A percentile compares a stretch with the other conserved stretches of the same genome.
These are phyloP conservation scores for Camptophora hylomeconis DNA, from an alignment of 2,329 filamentous ascomycete species.

Conservation along the genomic window DNA sequence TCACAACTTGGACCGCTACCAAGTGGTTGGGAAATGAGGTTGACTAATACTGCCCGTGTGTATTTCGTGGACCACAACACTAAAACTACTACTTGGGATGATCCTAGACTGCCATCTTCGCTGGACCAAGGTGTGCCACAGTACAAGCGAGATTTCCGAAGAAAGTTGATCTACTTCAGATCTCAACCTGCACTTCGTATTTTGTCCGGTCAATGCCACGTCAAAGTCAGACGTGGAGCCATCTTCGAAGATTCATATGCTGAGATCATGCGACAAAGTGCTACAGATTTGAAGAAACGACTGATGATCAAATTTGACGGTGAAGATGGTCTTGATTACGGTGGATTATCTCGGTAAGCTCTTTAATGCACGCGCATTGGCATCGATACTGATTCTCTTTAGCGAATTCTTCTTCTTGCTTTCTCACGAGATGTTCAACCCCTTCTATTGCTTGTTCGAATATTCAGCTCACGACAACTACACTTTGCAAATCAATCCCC, in stretches of 20 bases:
- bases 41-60: conserved; percentile 93
- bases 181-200: conserved; percentile 95
- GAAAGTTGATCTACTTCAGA: conserved; percentile 98
- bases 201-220: conserved; percentile 89
- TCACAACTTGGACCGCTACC: conserved; percentile 90
- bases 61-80: conserved; percentile 99
- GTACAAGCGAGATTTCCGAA: conserved; percentile 97
- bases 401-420: conserved; percentile 99
- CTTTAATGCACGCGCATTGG: not conserved
- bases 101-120: conserved; percentile 86
- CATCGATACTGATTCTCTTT: no score
- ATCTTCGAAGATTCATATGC: conserved; percentile 99
- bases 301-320: conserved; percentile 99
- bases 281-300: conserved; percentile 92
- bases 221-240: conserved; percentile 90
- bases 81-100: conserved; percentile 98
- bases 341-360: conserved; percentile 70
- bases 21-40: conserved; percentile 98
- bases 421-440: conserved; percentile 99
- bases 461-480: conserved; percentile 99
- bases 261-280: conserved; percentile 93
- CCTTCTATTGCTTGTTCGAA: conserved; percentile 98
- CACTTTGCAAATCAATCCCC: conserved; percentile 97
- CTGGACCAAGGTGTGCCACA: conserved; percentile 96
- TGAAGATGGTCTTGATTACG: conserved; percentile 94